A percentile compares a stretch with the other conserved stretches of the same genome.
These are phyloP conservation scores for Ammopiptanthus mongolicus DNA, from an alignment of 306 rosid species.

Conservation along the genomic window DNA sequence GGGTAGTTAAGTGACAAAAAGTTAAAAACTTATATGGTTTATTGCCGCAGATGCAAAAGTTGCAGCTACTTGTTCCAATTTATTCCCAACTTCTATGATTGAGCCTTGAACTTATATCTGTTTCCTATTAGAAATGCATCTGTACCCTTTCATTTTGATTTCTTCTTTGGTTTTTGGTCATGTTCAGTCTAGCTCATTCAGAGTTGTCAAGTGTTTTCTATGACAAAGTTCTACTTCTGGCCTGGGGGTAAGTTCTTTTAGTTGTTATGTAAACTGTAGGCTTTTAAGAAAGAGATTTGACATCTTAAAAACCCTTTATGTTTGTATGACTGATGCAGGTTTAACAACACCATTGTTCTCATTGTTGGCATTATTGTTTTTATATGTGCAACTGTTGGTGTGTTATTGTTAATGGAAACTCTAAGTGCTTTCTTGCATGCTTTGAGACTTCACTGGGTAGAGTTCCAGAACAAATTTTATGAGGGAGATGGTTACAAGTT, in stretches of 20 bases:
- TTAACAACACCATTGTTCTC: constrained; percentile 55
- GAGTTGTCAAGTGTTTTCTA: constrained; percentile 89
- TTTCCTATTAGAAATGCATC: background rate
- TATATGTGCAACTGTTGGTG: constrained; percentile 80
- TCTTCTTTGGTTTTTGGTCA: constrained; percentile 6
- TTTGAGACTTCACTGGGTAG: constrained; percentile 96
- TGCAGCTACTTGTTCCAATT: background rate
- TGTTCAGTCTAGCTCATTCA: constrained; percentile 83
- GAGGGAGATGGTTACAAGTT: constrained; percentile 93
- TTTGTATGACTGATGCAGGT: constrained; percentile 46
- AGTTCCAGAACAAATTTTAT: constrained; percentile 92
- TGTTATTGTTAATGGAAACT: constrained; percentile 82
- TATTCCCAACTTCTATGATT: background rate
- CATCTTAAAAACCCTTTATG: background rate
- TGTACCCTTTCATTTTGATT: background rate
- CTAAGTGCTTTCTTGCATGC: constrained; percentile 97
- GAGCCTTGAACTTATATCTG: background rate
- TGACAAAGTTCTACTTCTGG: constrained; percentile 72
- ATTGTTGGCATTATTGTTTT: constrained; percentile 70
- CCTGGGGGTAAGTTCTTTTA: constrained; percentile 40
- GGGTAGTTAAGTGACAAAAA: background rate
- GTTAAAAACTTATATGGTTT: background rate
- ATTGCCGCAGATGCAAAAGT: background rate
- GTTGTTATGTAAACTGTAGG: background rate
- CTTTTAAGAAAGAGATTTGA: background rate